Conservation (phyloP, 2,329 filamentous ascomycete species). For the Kalmusia sp. region DNA sequence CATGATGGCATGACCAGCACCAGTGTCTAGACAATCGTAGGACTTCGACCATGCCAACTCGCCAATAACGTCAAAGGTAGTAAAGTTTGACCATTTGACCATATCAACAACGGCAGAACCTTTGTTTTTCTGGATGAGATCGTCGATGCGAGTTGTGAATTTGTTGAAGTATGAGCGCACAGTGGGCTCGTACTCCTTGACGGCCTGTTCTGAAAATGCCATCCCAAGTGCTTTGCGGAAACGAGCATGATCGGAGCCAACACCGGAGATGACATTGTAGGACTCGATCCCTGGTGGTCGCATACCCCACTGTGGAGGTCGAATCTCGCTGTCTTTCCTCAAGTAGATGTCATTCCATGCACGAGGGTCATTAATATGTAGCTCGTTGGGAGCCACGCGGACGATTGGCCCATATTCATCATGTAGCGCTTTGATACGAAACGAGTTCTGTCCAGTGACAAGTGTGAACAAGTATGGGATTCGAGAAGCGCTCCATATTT, state of each 20-base stretch:
- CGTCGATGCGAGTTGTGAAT: slow-evolving; percentile 8
- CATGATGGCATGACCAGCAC: slow-evolving; percentile 14
- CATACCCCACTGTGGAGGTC: slow-evolving; percentile 25
- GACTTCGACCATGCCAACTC: slow-evolving; percentile 59
- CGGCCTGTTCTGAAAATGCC: slow-evolving; percentile 45
- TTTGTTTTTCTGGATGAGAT: neutral
- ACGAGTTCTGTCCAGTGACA: slow-evolving; percentile 19
- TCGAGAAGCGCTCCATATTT: slow-evolving; percentile 27
- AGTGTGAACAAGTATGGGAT: slow-evolving; percentile 23
- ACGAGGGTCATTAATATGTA: slow-evolving; percentile 15
- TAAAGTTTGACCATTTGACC: slow-evolving; percentile 17
- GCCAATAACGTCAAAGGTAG: slow-evolving; percentile 33
- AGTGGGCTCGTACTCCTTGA: slow-evolving; percentile 13
- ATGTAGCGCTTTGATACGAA: slow-evolving; percentile 20
- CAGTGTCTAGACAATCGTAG: slow-evolving; percentile 27
- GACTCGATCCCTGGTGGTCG: slow-evolving; percentile 22
- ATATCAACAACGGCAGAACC: slow-evolving; percentile 17
- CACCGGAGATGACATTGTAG: slow-evolving; percentile 34
- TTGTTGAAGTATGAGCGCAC: slow-evolving; percentile 11
- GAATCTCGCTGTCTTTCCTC: slow-evolving; percentile 13
- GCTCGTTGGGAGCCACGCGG: slow-evolving; percentile 21
- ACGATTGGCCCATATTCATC: slow-evolving; percentile 24
- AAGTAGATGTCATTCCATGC: slow-evolving; percentile 24
- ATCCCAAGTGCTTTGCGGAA: slow-evolving; percentile 38
- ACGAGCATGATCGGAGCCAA: slow-evolving; percentile 35